Evolutionary conservation across 371 early-diverging fungal genomes (phyloP), one percentile per base, ranked within the genome.

Genomic region (Cokeromyces recurvatus): DNA sequence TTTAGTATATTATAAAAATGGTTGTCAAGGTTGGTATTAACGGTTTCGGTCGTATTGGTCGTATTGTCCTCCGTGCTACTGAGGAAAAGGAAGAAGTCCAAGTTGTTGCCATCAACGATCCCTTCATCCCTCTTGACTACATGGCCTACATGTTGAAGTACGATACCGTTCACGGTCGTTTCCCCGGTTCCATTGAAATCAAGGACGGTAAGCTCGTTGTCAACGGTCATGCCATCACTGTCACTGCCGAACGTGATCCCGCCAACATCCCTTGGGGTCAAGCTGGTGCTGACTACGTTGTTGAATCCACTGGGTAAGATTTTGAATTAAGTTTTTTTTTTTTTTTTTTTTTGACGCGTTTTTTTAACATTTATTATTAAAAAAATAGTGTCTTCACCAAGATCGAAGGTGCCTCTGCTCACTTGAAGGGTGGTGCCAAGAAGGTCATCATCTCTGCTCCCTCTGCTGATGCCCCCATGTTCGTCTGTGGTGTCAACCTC

Each of bases 361-460:
- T 4, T 34, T n/a, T 4, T 8, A 34, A 34, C 15, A 34, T 15
- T 14, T 34, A 12, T 36, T 17, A 36, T 36, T 36, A n/a, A n/a
- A n/a, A n/a, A n/a, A 22, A 22, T 12, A 38, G 99, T 66, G 93
- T 96, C 51, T 99, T 99, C 83, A 95, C 92, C 64, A 89, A 92
- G 47, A 73, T 65, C 34, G 95, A 93, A 23, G 86, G 92, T 79
- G 95, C 94, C 42, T 70, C 71, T 21, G 84, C 81, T 48, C 99
- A 99, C 78, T 66, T 95, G 54, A 71, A 82, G 57, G 95, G 92
- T 48, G 97, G 96, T 39, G 97, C 93, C 66, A 96, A 96, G 82
- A 92, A 92, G 84, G 99, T 99, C 57, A 85, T 99, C 73, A 96
- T 99, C 78, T 92, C 97, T 38, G 99, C 99, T 38, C 99, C 99